Base-by-base conservation (phyloP, 2,329 filamentous ascomycete genomes). In the Ceratocystis diversiconidia region DNA sequence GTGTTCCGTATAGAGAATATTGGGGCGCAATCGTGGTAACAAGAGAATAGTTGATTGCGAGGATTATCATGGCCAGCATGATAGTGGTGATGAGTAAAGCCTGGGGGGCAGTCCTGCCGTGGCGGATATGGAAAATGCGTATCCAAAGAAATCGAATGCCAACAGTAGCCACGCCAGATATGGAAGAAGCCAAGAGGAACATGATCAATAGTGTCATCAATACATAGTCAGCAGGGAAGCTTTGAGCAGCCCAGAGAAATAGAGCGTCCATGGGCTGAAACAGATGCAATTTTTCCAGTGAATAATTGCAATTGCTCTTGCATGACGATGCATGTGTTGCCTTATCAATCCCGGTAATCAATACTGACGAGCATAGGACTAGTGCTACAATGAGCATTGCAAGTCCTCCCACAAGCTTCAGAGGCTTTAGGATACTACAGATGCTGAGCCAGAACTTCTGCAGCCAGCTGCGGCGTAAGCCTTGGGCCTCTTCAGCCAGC, bases 61-160 rank as follows among this genome's bases (percentile, higher is more conserved):
- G 78, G 1, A 89, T 89, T 70, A 95, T 92, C 69, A 97, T 81
- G 0, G 90, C 92, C 60, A 99, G 81, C 79, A 99, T 85, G 10
- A 95, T 90, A 0, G 92, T 96, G 1, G 90, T 89, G 73, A 96
- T 85, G 64, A 99, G 83, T 5, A 99, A 80, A 1, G 92, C 94
- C 74, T 97, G 94, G 0, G 94, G 94, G 0, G 89, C 87, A 0
- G 92, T 97, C 70, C 92, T 85, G 32, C 91, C 90, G 72, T 88
- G 90, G 71, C 90, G 85, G 71, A 99, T 92, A 74, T 88, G 86
- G 81, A 97, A 97, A 72, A 99, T 85, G 67, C 84, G 87, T 70
- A 99, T 81, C 94, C 94, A 99, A 63, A 99, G 82, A 80, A 99
- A 96, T 69, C 94, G 89, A 71, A 99, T 96, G 59, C 94, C 94